A percentile compares a stretch with the other conserved stretches of the same genome.
Conservation (phyloP, 768 basidiomycete species). For the Sutorius australiensis region DNA sequence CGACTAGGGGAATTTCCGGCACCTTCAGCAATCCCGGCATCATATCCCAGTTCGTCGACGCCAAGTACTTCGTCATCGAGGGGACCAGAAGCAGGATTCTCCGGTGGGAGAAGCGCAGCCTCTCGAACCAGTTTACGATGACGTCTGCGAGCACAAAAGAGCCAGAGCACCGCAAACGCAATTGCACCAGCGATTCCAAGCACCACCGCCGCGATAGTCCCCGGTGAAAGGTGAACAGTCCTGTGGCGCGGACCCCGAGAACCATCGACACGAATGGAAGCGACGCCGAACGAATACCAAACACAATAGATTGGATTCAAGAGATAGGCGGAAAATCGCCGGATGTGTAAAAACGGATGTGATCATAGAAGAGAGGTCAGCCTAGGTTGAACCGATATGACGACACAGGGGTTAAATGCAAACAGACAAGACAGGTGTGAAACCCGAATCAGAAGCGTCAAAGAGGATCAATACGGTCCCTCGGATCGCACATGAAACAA, state of each 20-base stretch:
- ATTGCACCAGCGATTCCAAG: constrained; percentile 26
- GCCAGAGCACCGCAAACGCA: constrained; percentile 28
- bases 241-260: constrained; percentile 6
- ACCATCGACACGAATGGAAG: constrained; percentile 3
- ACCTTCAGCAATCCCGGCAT: not conserved
- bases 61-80: constrained; percentile 23
- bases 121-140: constrained; percentile 23
- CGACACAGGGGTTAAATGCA: constrained; percentile 16
- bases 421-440: constrained; percentile 2
- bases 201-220: constrained; percentile 21
- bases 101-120: constrained; percentile 8
- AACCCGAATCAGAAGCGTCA: constrained; percentile 2
- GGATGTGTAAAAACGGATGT: constrained; percentile 10
- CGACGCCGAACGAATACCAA: constrained; percentile 2
- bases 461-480: constrained; percentile 5
- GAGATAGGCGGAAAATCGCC: constrained; percentile 3
- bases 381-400: constrained; percentile 11
- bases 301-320: constrained; percentile 1
- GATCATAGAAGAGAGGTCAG: constrained; percentile 21
- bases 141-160: constrained; percentile 32
- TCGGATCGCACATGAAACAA: constrained; percentile 6
- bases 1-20: not conserved
- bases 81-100: constrained; percentile 12
- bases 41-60: constrained; percentile 11
- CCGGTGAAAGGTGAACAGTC: constrained; percentile 17